phyloP scores from a whole-genome alignment of 2,329 filamentous ascomycete genomes.

The Penicillium sclerotiorum region DNA sequence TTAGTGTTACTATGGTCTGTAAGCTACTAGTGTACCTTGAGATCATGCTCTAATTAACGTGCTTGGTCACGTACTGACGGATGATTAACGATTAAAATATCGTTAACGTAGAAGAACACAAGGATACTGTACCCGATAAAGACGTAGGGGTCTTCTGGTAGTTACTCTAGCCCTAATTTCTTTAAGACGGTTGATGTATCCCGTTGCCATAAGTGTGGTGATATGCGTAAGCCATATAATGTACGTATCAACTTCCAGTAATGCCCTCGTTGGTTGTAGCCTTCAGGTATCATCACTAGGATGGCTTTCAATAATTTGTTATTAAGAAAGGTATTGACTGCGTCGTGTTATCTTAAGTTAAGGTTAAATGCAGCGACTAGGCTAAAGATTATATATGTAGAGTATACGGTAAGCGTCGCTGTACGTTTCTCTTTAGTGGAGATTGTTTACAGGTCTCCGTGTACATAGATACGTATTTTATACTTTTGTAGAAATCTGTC shows the following conservation, averaged over 20 bases:
- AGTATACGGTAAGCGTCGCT: not conserved
- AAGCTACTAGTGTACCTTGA: slow-evolving; percentile 1
- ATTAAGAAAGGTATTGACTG: slow-evolving; percentile 5
- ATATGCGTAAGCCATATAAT: slow-evolving; percentile 6
- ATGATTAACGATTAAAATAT: slow-evolving; percentile 4
- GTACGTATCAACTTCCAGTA: slow-evolving; percentile 3
- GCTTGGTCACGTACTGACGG: not conserved
- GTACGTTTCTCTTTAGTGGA: not conserved
- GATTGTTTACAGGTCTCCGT: slow-evolving; percentile 2
- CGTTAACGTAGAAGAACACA: slow-evolving; percentile 6
- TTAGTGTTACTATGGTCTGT: slow-evolving; percentile 1
- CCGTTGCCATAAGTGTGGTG: slow-evolving; percentile 4
- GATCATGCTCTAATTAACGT: not conserved
- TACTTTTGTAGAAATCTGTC: not conserved
- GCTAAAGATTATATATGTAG: slow-evolving; percentile 1
- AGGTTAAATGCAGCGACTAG: slow-evolving; percentile 2
- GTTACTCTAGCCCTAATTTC: not conserved
- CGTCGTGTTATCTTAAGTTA: not conserved
- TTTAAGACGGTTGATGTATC: not conserved
- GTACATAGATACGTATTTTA: slow-evolving; percentile 1
- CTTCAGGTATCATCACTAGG: slow-evolving; percentile 2
- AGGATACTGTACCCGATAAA: slow-evolving; percentile 2
- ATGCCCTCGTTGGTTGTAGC: not conserved
- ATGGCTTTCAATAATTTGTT: not conserved
- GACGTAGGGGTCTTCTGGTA: slow-evolving; percentile 1